Percentiles rank a stretch among this genome's conserved stretches.
Conservation (phyloP, 2,329 filamentous ascomycete genomes). For the Monilinia fructigena region DNA sequence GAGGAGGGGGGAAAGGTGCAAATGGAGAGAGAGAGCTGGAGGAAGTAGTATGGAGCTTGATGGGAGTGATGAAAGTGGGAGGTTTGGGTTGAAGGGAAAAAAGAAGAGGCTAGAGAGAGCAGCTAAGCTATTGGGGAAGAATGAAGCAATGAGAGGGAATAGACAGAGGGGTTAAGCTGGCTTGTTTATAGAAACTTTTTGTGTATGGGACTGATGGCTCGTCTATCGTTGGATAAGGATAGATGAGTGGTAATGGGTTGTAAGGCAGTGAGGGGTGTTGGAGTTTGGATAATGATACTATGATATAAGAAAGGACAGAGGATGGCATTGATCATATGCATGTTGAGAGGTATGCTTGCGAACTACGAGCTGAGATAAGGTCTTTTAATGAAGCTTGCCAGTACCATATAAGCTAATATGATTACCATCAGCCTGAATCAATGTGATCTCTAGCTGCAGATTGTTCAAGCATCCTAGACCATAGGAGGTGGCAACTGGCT, state of each 20-base stretch:
- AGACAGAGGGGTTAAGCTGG: neutral
- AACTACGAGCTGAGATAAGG: neutral
- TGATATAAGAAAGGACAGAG: neutral
- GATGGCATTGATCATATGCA: neutral
- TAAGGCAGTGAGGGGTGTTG: neutral
- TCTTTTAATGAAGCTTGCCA: neutral
- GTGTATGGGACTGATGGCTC: neutral
- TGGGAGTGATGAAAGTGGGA: constrained; percentile 3
- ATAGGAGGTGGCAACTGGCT: neutral
- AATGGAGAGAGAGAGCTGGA: neutral
- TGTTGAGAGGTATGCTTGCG: neutral
- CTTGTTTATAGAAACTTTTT: neutral
- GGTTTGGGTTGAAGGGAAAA: neutral
- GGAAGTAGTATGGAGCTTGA: constrained; percentile 15
- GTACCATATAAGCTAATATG: neutral
- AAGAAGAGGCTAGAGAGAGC: constrained; percentile 7
- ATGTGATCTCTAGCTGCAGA: neutral
- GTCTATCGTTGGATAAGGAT: neutral
- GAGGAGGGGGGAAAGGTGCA: neutral
- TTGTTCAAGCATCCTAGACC: neutral
- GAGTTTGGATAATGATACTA: neutral
- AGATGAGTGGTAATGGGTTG: neutral
- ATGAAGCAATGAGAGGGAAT: neutral
- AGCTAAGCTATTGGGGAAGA: constrained; percentile 9
- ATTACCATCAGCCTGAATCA: neutral